Evolutionary conservation across 768 basidiomycete genomes (phyloP), one percentile per base, ranked within the genome.

Genomic region (Lactifluus volemus): DNA sequence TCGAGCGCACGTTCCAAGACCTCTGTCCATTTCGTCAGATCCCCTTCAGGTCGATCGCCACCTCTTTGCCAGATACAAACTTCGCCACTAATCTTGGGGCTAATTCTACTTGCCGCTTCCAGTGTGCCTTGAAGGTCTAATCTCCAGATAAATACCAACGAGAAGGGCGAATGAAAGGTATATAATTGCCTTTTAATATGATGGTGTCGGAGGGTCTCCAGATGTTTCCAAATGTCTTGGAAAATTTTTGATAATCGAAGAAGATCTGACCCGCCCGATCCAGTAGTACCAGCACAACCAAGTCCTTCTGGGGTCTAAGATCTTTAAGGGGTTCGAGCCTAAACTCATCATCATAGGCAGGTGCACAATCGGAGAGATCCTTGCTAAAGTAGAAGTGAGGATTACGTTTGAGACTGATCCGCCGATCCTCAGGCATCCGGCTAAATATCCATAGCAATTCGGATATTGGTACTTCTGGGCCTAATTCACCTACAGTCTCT

Each of bases 41-140:
- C 47, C n/a, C 19, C 39, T 17, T 42, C 56, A 9, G 32, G 52
- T 6, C 34, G 52, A 38, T 47, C 34, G 1, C 61, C 61, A 19
- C 61, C 61, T 32, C 61, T 53, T 48, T 63, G 61, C 61, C 61
- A 63, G 47, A 63, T 54, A 41, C 61, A 63, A 48, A 63, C 61
- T 19, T 58, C 61, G 30, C 52, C 47, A 15, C 29, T 11, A 25
- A 63, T 45, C 12, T 32, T 49, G n/a, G 56, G 32, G 38, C 52
- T 44, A n/a, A 63, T 58, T 14, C 32, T 48, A 58, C 49, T 54
- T 14, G 61, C 52, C 3, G 61, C 56, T 38, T 58, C 61, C 10
- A 63, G 34, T 29, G 57, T 63, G 10, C 61, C 61, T 51, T 63
- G 61, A 54, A 63, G 61, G 51, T 58, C 61, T 63, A 36, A 36